Evolutionary conservation across 202 grass and related monocot species (phyloP).

Genomic region (Hordeum pubiflorum): DNA sequence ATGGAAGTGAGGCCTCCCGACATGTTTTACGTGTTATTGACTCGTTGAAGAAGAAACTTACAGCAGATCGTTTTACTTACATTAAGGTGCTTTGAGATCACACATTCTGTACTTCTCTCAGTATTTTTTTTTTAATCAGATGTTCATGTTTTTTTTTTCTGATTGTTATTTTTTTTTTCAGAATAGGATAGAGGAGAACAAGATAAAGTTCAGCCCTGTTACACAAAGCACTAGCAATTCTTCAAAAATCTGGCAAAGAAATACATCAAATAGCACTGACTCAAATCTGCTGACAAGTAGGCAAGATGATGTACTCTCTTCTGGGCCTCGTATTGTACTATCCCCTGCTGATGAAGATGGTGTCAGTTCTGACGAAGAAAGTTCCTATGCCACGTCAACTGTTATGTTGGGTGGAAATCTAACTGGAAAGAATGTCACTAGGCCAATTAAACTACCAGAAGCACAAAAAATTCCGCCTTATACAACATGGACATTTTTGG

Average conservation of each 20-base stretch:
- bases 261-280: constrained; percentile 46
- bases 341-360: constrained; percentile 52
- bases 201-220: constrained; percentile 57
- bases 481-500: constrained; percentile 96
- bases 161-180: constrained; percentile 38
- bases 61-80: constrained; percentile 66
- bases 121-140: constrained; percentile 9
- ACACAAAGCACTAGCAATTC: constrained; percentile 67
- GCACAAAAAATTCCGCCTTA: constrained; percentile 68
- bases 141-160: not conserved
- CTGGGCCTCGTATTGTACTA: constrained; percentile 50
- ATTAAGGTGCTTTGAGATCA: constrained; percentile 59
- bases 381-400: constrained; percentile 52
- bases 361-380: constrained; percentile 66
- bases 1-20: constrained; percentile 36
- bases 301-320: constrained; percentile 67
- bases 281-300: constrained; percentile 72
- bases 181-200: constrained; percentile 78
- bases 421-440: constrained; percentile 51
- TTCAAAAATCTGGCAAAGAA: constrained; percentile 63
- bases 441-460: constrained; percentile 70
- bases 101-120: not conserved
- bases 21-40: constrained; percentile 62
- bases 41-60: constrained; percentile 77
- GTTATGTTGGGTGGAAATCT: constrained; percentile 59